Evolutionary conservation across 2,329 filamentous ascomycete genomes (phyloP), one percentile per base, ranked within the genome.

Genomic region (Zasmidium angulare): DNA sequence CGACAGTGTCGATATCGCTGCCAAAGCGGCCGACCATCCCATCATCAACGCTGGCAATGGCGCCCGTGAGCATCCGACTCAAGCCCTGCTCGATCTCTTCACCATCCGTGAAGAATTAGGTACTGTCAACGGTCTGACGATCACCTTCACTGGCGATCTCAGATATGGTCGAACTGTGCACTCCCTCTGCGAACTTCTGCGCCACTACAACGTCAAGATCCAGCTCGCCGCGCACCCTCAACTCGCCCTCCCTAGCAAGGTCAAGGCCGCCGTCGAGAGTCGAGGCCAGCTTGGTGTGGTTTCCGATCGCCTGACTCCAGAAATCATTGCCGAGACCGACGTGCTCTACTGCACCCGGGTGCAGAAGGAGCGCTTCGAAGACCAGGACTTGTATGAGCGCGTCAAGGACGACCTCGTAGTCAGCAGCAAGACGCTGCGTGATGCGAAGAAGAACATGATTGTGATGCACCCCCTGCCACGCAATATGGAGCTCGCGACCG

Each of bases 41-140:
- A 87, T 99, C 71, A 93, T 99, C 82, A 99, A 99, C 74, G 95
- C 92, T 65, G 95, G 95, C 53, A 99, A 99, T 74, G 95, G 95
- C 64, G 92, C 89, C 77, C 88, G 91, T 69, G 95, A 99, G 80
- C 95, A 99, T 78, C 95, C 95, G 0, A 99, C 95, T 0, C 95
- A 99, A 78, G 95, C 95, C 0, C 95, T 99, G 84, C 82, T 99
- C 21, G 95, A 99, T 72, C 88, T 99, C 59, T 99, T 97, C 82
- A 98, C 95, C 56, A 99, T 99, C 72, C 91, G 95, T 67, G 95
- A 99, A 78, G 95, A 99, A 77, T 84, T 98, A 9, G 95, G 95
- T 64, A 97, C 93, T 0, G 93, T 98, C 58, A 93, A 93, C 72
- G 93, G 93, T 54, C 82, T 99, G 64, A 98, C 91, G 48, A 96